Conservation (phyloP, 495 filamentous ascomycete species). For the Cairneyella variabilis region DNA sequence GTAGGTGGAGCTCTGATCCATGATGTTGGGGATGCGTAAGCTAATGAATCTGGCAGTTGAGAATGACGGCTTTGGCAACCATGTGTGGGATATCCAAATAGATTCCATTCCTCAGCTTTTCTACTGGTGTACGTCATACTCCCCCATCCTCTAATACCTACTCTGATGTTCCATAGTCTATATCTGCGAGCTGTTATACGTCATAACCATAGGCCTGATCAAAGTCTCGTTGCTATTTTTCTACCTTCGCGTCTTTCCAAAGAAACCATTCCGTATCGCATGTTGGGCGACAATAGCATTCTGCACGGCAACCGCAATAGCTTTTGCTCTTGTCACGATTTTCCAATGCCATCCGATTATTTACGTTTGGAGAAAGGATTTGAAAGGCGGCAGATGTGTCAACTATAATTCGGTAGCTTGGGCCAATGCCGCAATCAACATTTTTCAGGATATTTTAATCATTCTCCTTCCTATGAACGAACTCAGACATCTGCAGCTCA, state of each 20-base stretch:
- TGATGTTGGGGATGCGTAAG: neutral
- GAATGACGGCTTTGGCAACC: neutral
- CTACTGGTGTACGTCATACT: neutral
- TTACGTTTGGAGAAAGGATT: neutral
- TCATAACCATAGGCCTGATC: conserved; percentile 20
- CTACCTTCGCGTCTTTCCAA: conserved; percentile 25
- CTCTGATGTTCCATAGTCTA: conserved; percentile 1
- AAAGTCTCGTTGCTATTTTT: conserved; percentile 28
- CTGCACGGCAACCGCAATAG: conserved; percentile 3
- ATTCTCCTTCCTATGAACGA: conserved; percentile 48
- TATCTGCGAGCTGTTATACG: conserved; percentile 26
- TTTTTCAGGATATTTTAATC: conserved; percentile 48
- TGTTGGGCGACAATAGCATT: conserved; percentile 4
- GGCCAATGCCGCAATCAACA: conserved; percentile 48
- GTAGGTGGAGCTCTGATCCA: conserved; percentile 14
- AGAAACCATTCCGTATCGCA: conserved; percentile 25
- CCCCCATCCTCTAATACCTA: neutral
- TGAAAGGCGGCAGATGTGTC: conserved; percentile 1
- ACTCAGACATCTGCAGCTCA: conserved; percentile 41
- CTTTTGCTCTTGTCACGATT: conserved; percentile 27
- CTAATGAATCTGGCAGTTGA: conserved; percentile 13
- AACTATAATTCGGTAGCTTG: conserved; percentile 40
- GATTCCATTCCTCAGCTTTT: neutral
- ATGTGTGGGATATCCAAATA: conserved; percentile 1
- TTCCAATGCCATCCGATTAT: conserved; percentile 34